Conservation (phyloP, 139 green algal species). For the Coelastrella sp. region DNA sequence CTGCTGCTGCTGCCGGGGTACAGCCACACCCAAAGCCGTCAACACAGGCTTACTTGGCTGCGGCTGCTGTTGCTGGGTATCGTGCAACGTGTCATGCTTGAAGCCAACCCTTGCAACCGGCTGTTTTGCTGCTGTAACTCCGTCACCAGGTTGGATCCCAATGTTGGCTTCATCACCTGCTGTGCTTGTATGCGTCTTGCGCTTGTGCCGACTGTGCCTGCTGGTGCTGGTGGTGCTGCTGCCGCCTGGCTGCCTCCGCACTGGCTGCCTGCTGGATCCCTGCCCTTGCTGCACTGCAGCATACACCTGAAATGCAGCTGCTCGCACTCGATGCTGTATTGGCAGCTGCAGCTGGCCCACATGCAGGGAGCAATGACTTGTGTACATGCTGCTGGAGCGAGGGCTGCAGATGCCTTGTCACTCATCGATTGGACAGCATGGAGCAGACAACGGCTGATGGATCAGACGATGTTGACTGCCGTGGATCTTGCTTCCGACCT, state of each 20-base stretch:
- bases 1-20: slow-evolving; percentile 2
- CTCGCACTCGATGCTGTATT: slow-evolving; percentile 4
- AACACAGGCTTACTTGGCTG: too few species aligned
- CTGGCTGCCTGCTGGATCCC: neutral
- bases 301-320: neutral
- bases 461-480: too few species aligned
- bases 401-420: too few species aligned
- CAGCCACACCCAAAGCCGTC: neutral
- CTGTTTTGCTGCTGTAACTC: too few species aligned
- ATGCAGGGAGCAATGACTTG: neutral
- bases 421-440: too few species aligned
- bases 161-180: too few species aligned
- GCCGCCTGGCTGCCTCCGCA: neutral
- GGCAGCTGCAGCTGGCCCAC: neutral
- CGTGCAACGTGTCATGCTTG: too few species aligned
- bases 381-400: neutral
- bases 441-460: too few species aligned
- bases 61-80: neutral
- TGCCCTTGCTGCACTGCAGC: neutral
- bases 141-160: too few species aligned
- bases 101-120: too few species aligned
- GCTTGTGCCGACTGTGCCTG: neutral
- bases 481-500: too few species aligned
- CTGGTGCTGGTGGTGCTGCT: neutral
- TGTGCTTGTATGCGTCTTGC: too few species aligned